A percentile compares a stretch with the other conserved stretches of the same genome.
Evolutionary conservation across 306 rosid species (phyloP).

Genomic region (Dryas drummondii): DNA sequence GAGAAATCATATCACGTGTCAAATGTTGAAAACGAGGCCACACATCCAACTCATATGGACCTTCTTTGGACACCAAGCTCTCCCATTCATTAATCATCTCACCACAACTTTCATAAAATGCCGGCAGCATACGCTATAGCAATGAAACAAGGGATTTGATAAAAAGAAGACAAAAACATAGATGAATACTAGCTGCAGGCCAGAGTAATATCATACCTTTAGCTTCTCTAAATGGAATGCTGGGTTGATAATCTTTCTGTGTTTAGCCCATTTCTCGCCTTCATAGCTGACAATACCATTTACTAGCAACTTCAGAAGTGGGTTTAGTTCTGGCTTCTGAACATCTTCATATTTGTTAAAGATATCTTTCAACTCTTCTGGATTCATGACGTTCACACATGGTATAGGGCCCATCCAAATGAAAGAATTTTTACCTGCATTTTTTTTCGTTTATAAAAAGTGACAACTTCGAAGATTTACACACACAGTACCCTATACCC

Average conservation of each 20-base stretch:
- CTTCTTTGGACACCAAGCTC: background rate
- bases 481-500: background rate
- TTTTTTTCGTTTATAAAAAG: background rate
- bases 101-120: constrained; percentile 23
- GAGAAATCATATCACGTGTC: constrained; percentile 36
- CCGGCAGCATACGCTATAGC: constrained; percentile 11
- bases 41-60: constrained; percentile 30
- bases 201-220: constrained; percentile 36
- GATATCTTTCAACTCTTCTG: constrained; percentile 43
- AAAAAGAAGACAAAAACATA: background rate
- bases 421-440: constrained; percentile 40
- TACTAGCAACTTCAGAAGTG: constrained; percentile 12
- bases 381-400: constrained; percentile 37
- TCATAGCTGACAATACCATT: constrained; percentile 4
- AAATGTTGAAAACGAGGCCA: constrained; percentile 33
- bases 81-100: constrained; percentile 42
- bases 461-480: background rate
- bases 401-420: constrained; percentile 48
- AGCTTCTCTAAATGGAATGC: constrained; percentile 45
- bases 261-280: constrained; percentile 51
- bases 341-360: constrained; percentile 29
- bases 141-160: background rate
- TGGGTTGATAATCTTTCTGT: constrained; percentile 46
- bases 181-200: background rate
- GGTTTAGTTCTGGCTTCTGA: constrained; percentile 24